phyloP scores from a whole-genome alignment of 352 stramenopile species.

The Globisporangium recalcitrans region DNA sequence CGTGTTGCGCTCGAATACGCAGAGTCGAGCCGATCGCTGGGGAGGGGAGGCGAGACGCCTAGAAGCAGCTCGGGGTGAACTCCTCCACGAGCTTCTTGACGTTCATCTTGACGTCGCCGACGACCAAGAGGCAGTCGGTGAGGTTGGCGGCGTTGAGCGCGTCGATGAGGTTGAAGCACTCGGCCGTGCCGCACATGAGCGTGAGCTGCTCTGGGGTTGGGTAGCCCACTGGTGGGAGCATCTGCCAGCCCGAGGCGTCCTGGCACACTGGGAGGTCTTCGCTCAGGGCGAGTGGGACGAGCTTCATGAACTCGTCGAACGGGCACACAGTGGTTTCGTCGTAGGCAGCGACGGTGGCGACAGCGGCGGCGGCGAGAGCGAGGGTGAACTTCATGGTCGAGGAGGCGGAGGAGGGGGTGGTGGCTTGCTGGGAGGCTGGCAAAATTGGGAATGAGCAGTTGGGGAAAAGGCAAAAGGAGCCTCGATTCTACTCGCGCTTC shows the following conservation, averaged over 20 bases:
- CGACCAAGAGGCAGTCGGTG: background rate
- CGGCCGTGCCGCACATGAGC: background rate
- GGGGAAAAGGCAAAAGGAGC: background rate
- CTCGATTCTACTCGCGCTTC: background rate
- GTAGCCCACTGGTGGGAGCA: background rate
- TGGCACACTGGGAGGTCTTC: background rate
- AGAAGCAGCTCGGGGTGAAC: background rate
- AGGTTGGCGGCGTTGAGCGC: background rate
- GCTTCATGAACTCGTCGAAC: conserved; percentile 3
- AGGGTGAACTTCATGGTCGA: conserved; percentile 10
- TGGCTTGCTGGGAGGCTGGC: background rate
- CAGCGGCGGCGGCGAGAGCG: conserved; percentile 2
- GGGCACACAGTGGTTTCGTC: conserved; percentile 8
- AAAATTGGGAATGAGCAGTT: background rate
- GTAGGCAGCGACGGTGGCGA: conserved; percentile 9
- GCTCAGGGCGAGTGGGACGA: background rate
- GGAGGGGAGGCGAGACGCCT: background rate
- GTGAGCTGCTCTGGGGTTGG: background rate
- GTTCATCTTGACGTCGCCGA: background rate
- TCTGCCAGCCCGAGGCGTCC: background rate
- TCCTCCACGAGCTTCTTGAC: background rate
- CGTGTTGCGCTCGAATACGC: background rate
- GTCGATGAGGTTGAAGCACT: background rate
- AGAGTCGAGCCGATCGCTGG: background rate
- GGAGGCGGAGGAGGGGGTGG: background rate